phyloP scores from a whole-genome alignment of 345 rosid species.

The Turritis glabra region DNA sequence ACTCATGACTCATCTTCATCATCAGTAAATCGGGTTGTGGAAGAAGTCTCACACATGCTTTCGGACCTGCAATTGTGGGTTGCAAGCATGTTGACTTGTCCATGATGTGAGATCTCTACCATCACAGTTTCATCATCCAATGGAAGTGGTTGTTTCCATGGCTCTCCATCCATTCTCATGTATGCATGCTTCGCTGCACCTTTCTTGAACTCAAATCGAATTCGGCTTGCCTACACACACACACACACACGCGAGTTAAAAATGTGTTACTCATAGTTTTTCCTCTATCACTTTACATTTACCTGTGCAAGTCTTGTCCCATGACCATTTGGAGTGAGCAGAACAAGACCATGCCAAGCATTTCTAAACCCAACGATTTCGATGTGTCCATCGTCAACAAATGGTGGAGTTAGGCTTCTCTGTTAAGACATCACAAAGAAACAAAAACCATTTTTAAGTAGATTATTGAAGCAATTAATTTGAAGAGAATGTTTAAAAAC shows the following conservation, averaged over 20 bases:
- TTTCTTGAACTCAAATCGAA: constrained; percentile 75
- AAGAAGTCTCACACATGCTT: constrained; percentile 48
- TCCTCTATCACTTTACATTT: background rate
- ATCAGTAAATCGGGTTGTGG: constrained; percentile 25
- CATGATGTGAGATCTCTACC: constrained; percentile 80
- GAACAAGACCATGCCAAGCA: constrained; percentile 95
- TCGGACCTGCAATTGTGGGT: constrained; percentile 58
- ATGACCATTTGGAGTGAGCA: constrained; percentile 82
- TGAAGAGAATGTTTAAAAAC: constrained; percentile 30
- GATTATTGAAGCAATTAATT: background rate
- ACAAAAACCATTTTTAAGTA: background rate
- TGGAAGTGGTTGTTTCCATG: constrained; percentile 90
- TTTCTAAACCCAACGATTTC: constrained; percentile 93
- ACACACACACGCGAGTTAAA: background rate
- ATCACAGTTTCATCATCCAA: constrained; percentile 64
- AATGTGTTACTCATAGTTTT: background rate
- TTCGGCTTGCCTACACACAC: constrained; percentile 58
- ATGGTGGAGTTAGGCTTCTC: constrained; percentile 79
- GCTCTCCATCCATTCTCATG: constrained; percentile 93
- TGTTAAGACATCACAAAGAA: constrained; percentile 36
- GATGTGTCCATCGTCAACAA: constrained; percentile 78
- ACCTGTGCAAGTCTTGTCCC: constrained; percentile 96
- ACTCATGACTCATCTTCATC: constrained; percentile 42
- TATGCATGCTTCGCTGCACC: constrained; percentile 68
- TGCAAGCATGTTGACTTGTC: constrained; percentile 87